These are phyloP conservation scores for Blepharisma stoltei DNA, from an alignment of 73 alveolate genomes.

Conservation along the genomic window DNA sequence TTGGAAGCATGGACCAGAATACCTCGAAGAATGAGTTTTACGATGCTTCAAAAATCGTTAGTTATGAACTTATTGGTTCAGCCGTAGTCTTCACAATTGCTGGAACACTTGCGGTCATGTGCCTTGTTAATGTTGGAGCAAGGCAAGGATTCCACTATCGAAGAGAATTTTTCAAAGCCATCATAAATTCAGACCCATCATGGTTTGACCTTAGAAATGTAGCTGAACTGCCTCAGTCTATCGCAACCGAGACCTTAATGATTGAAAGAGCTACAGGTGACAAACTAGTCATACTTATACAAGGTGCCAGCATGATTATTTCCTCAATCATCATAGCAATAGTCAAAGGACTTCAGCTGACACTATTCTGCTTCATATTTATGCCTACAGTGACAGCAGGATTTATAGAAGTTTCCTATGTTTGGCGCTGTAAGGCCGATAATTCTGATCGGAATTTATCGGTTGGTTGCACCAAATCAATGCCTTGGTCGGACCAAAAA, in stretches of 20 bases:
- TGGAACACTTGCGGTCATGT: conserved; percentile 17
- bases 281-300: conserved; percentile 47
- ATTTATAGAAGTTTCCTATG: too few relatives aligned
- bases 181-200: background rate
- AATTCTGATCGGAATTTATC: too few relatives aligned
- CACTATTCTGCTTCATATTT: conserved; percentile 40
- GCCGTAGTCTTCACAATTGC: conserved; percentile 7
- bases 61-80: background rate
- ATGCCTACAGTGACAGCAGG: conserved; percentile 40
- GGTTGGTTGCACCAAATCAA: too few relatives aligned
- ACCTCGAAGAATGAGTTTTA: background rate
- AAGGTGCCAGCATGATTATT: conserved; percentile 43
- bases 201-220: conserved; percentile 7
- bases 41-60: background rate
- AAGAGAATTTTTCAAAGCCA: background rate
- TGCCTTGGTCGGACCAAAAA: too few relatives aligned
- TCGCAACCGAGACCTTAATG: background rate
- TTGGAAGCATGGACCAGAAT: background rate
- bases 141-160: background rate
- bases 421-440: too few relatives aligned
- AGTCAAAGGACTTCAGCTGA: conserved; percentile 46
- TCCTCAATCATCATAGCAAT: conserved; percentile 52
- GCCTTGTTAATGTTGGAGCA: conserved; percentile 24
- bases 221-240: conserved; percentile 1
- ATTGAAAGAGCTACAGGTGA: conserved; percentile 67